Evolutionary conservation across 2,329 filamentous ascomycete genomes (phyloP), one percentile per base, ranked within the genome.

Genomic region (Salinomyces thailandicus): DNA sequence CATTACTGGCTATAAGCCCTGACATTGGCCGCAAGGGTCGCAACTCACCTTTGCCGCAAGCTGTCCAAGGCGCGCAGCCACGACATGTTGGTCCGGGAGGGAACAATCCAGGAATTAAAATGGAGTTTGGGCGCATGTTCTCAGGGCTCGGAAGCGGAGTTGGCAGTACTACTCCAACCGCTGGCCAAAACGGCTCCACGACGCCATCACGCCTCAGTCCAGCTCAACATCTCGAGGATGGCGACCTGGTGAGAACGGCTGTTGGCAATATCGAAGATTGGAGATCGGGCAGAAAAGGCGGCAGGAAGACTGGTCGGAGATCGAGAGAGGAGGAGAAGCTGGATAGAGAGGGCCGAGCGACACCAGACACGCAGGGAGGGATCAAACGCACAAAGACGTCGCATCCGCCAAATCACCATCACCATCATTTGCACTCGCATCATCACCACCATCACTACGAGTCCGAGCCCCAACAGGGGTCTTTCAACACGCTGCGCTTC

Each of bases 71-170:
- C 15, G 87, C 84, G 1, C 87, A 94, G 57, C 77, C 80, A 12
- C 82, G 86, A 50, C 74, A 82, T 26, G 73, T 82, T 36, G 84
- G 82, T 3, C 84, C 85, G 5, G 76, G 78, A 11, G 82, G 80
- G 12, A 86, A 94, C 57, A 53, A 57, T 33, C 82, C 85, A 8
- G 82, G 82, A 29, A 93, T 95, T 54, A 94, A 95, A 68, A 93
- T 79, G 55, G 89, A 95, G 57, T 87, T 95, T 57, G 87, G 87
- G 18, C 79, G 85, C 44, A 93, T 95, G 71, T 95, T 94, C 62
- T 85, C 85, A 13, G 89, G 89, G n/a, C 85, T 96, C 47, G 87
- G 78, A 12, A 79, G 75, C 57, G 78, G 78, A 22, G 67, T 79
- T 13, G 74, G 75, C 18, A 69, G 68, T 44, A 62, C 63, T 18